phyloP scores from a whole-genome alignment of 1,139 yeast genomes.

The Pichia sp. region DNA sequence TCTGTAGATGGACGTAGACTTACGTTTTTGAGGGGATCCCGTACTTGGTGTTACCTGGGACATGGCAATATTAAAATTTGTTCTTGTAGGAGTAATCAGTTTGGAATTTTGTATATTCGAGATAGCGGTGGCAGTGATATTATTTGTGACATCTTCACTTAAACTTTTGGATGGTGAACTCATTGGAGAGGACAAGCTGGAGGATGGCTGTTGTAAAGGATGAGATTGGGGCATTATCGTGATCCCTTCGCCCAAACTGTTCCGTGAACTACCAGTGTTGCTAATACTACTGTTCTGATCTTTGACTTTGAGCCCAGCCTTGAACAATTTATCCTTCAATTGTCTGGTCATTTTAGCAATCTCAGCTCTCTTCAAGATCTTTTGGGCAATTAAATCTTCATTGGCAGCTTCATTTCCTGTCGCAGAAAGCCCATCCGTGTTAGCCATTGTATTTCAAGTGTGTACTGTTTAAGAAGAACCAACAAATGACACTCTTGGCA shows the following conservation, averaged over 20 bases:
- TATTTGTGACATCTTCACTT: slow-evolving; percentile 15
- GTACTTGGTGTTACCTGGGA: slow-evolving; percentile 10
- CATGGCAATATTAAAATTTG: slow-evolving; percentile 4
- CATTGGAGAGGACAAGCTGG: slow-evolving; percentile 16
- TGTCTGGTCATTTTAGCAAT: slow-evolving; percentile 36
- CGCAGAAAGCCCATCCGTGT: not conserved
- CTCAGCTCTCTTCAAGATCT: slow-evolving; percentile 35
- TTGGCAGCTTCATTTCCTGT: slow-evolving; percentile 4
- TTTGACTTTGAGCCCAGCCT: slow-evolving; percentile 32
- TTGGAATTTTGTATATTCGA: slow-evolving; percentile 15
- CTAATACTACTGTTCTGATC: slow-evolving; percentile 18
- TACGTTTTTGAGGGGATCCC: slow-evolving; percentile 26
- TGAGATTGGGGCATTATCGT: not conserved
- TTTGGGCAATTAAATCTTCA: slow-evolving; percentile 35
- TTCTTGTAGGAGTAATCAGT: slow-evolving; percentile 9
- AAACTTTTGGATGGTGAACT: slow-evolving; percentile 13
- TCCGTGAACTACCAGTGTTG: not conserved
- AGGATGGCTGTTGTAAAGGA: slow-evolving; percentile 4
- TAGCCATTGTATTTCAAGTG: not conserved
- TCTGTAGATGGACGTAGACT: slow-evolving; percentile 12
- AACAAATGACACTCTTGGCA: too few relatives aligned
- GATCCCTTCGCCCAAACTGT: not conserved
- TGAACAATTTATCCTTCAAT: slow-evolving; percentile 31
- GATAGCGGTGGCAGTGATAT: slow-evolving; percentile 18
- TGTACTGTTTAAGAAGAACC: not conserved